phyloP scores from a whole-genome alignment of 768 basidiomycete species.

The Pleurotus sapidus region DNA sequence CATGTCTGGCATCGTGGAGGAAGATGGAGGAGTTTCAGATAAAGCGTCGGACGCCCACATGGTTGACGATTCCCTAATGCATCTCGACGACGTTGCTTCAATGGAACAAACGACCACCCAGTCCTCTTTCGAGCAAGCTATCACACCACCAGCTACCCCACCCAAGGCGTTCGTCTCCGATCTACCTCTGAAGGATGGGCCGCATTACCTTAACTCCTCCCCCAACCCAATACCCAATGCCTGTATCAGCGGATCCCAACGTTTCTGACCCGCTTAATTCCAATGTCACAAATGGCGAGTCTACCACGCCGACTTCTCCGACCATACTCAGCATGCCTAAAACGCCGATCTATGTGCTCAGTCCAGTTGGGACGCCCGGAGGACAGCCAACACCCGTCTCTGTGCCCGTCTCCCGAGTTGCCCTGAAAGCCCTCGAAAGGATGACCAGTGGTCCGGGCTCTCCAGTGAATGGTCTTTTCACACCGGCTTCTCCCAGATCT shows the following conservation, averaged over 20 bases:
- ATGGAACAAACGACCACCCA: not conserved
- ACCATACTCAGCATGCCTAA: conserved; percentile 18
- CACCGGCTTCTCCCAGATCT: conserved; percentile 21
- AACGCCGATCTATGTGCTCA: conserved; percentile 17
- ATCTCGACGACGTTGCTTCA: not conserved
- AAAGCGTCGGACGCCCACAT: not conserved
- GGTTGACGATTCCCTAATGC: not conserved
- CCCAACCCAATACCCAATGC: conserved; percentile 27
- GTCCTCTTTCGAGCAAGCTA: not conserved
- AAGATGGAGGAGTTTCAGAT: not conserved
- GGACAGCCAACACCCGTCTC: conserved; percentile 16
- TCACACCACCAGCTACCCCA: not conserved
- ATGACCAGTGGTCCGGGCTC: conserved; percentile 6
- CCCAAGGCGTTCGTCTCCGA: not conserved
- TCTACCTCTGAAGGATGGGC: not conserved
- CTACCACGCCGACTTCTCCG: conserved; percentile 10
- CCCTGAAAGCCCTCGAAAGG: conserved; percentile 18
- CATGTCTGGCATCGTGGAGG: not conserved
- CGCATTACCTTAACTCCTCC: not conserved
- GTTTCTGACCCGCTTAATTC: conserved; percentile 31
- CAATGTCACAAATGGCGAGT: conserved; percentile 11
- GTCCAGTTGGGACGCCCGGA: conserved; percentile 19
- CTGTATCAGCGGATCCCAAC: conserved; percentile 36
- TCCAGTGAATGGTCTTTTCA: conserved; percentile 33
- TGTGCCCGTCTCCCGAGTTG: conserved; percentile 17